Conservation (phyloP, 2,329 filamentous ascomycete genomes). For the Fusarium proliferatum region DNA sequence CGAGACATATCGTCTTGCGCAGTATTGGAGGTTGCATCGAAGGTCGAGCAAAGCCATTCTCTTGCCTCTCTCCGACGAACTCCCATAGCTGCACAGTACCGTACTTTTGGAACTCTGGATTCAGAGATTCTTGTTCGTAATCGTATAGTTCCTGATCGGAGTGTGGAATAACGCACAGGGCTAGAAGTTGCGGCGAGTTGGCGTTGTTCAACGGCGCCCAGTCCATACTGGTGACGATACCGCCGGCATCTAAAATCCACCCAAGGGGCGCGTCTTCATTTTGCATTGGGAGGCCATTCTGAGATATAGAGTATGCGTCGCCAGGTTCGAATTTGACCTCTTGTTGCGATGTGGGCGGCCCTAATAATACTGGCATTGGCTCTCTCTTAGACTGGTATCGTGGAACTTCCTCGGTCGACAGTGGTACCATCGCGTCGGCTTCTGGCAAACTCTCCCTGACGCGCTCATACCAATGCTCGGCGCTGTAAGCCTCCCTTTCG, state of each 20-base stretch:
- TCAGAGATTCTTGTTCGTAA: slow-evolving; percentile 52
- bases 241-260: slow-evolving; percentile 66
- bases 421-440: slow-evolving; percentile 15
- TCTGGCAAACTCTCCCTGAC: slow-evolving; percentile 33
- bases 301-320: slow-evolving; percentile 41
- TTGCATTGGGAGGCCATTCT: slow-evolving; percentile 47
- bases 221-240: slow-evolving; percentile 62
- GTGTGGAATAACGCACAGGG: slow-evolving; percentile 62
- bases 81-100: slow-evolving; percentile 66
- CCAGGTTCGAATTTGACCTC: slow-evolving; percentile 47
- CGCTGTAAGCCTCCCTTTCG: slow-evolving; percentile 49
- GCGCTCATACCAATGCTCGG: slow-evolving; percentile 45
- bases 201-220: slow-evolving; percentile 59
- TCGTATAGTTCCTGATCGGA: slow-evolving; percentile 59
- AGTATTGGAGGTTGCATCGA: slow-evolving; percentile 53
- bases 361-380: slow-evolving; percentile 50
- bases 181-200: slow-evolving; percentile 59
- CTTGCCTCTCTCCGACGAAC: slow-evolving; percentile 50
- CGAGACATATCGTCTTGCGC: slow-evolving; percentile 58
- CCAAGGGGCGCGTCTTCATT: slow-evolving; percentile 51
- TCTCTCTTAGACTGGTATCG: slow-evolving; percentile 45
- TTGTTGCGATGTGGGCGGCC: slow-evolving; percentile 46
- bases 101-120: slow-evolving; percentile 53
- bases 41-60: slow-evolving; percentile 49
- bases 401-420: slow-evolving; percentile 44